These are phyloP conservation scores for Lagenidium giganteum DNA, from an alignment of 352 stramenopile species.

Conservation along the genomic window DNA sequence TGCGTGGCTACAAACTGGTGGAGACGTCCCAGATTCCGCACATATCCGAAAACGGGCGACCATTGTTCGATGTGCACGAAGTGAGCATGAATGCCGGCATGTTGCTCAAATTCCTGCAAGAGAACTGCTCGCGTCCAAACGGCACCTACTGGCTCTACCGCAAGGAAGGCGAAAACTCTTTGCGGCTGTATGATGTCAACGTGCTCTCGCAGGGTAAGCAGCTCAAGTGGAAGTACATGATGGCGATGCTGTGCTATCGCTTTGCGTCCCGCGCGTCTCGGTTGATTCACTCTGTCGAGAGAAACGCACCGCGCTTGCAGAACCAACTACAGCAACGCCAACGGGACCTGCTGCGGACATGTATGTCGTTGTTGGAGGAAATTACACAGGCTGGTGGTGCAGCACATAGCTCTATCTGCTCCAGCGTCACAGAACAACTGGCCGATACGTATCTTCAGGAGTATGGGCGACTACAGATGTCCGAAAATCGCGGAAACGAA, in stretches of 20 bases:
- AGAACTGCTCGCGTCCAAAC: conserved; percentile 79
- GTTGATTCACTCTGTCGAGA: conserved; percentile 53
- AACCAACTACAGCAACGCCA: conserved; percentile 66
- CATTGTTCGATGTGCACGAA: conserved; percentile 81
- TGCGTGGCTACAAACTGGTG: conserved; percentile 82
- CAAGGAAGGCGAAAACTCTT: conserved; percentile 70
- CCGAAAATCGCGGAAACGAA: neutral
- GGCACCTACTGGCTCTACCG: conserved; percentile 83
- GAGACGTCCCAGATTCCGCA: conserved; percentile 82
- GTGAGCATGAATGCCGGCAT: conserved; percentile 85
- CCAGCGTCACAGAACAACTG: conserved; percentile 75
- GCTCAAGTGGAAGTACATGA: conserved; percentile 90
- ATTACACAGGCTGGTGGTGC: conserved; percentile 55
- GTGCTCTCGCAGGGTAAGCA: conserved; percentile 79
- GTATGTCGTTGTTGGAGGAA: conserved; percentile 66
- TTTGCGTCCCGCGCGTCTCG: conserved; percentile 71
- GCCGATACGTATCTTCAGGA: conserved; percentile 79
- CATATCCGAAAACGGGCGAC: conserved; percentile 48
- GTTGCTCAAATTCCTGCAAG: conserved; percentile 82
- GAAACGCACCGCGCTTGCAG: conserved; percentile 48
- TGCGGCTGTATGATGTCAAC: conserved; percentile 81
- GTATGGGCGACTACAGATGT: conserved; percentile 17
- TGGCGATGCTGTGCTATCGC: conserved; percentile 86
- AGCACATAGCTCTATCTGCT: conserved; percentile 70
- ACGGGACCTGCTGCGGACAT: conserved; percentile 69